Base-by-base conservation (phyloP, 805 yeast genomes). In the Soucietia sequanensis region DNA sequence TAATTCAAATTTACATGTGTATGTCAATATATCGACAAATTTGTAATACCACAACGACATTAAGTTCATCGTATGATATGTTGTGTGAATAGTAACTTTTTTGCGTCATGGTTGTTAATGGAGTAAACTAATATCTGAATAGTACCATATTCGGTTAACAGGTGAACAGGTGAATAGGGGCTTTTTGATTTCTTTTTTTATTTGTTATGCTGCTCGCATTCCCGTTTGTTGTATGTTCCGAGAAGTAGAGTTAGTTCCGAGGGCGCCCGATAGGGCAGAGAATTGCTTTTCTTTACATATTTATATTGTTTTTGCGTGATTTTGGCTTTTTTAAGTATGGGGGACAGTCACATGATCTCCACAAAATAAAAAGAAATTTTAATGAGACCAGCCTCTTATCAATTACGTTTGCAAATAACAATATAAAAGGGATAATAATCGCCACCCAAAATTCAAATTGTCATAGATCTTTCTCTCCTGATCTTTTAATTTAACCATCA, bases 381-480 rank as follows among this genome's bases (percentile, higher is more conserved):
- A 11, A 21, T 11, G 11, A 21, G 23, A n/a, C 24, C 31, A 29
- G 31, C 31, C 31, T 19, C 24, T 29, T 29, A 19, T 34, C 33
- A 20, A 20, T 17, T 20, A 14, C 23, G 33, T 27, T 23, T 23
- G 19, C 34, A 31, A 16, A 29, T 21, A 19, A 23, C 23, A 26
- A 28, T 38, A 38, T 52, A 48, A 47, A 53, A 50, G 46, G 47
- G 42, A 46, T 42, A 27, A 18, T 22, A 27, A 22, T 42, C 37
- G 45, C 45, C 51, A 47, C 52, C 41, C 31, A 36, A 33, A 33
- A 23, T 21, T 17, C 33, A 21, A 28, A 18, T 12, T 18, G n/a
- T 19, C 13, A 14, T 2, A 12, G 14, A 13, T 27, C 16, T 22
- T 19, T 20, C 24, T 22, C 17, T 23, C 27, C 21, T 39, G 24